A percentile compares a stretch with the other conserved stretches of the same genome.
These are phyloP conservation scores for Eustoma russellianum DNA, from an alignment of 257 asterid species.

Conservation along the genomic window DNA sequence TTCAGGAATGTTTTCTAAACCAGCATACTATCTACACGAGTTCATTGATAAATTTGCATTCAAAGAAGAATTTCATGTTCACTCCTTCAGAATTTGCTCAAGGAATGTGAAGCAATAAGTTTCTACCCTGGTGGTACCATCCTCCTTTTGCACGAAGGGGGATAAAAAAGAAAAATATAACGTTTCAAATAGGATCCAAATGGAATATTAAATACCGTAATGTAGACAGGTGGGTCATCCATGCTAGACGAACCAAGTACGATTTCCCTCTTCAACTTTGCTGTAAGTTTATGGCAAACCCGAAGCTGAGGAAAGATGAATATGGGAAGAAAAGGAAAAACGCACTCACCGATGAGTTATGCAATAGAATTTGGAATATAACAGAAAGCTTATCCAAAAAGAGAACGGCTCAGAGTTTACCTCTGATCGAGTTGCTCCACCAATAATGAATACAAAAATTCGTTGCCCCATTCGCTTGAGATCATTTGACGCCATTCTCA, in stretches of 20 bases:
- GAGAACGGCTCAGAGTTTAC: slow-evolving; percentile 25
- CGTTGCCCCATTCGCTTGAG: slow-evolving; percentile 89
- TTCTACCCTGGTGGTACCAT: not conserved
- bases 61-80: no score
- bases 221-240: slow-evolving; percentile 83
- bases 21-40: not conserved
- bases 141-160: not conserved
- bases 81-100: no score
- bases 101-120: no score
- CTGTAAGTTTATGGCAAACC: slow-evolving; percentile 85
- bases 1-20: not conserved
- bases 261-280: slow-evolving; percentile 82
- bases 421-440: slow-evolving; percentile 99
- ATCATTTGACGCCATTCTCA: slow-evolving; percentile 44
- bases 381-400: not conserved
- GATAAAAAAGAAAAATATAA: not conserved
- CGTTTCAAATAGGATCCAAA: not conserved
- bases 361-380: slow-evolving; percentile 1
- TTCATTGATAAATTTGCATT: not conserved
- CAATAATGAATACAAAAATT: slow-evolving; percentile 71
- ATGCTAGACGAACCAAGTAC: slow-evolving; percentile 85
- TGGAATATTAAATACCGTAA: slow-evolving; percentile 45
- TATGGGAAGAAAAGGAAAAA: slow-evolving; percentile 4
- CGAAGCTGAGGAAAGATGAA: slow-evolving; percentile 47
- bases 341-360: slow-evolving; percentile 3